Conservation (phyloP, 495 filamentous ascomycete species). For the Penicillium flavigenum region DNA sequence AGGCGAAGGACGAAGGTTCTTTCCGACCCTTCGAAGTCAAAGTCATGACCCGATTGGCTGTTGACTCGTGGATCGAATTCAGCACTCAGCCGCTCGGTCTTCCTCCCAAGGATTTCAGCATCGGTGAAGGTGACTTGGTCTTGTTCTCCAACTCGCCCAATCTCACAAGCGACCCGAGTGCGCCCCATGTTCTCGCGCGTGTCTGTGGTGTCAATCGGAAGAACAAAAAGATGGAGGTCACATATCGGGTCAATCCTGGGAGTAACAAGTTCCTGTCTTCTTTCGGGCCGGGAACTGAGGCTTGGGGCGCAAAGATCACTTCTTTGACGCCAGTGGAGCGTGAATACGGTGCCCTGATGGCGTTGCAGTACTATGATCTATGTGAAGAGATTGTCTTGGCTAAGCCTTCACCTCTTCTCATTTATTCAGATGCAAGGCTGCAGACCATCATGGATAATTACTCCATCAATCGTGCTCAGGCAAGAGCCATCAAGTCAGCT, state of each 20-base stretch:
- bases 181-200: constrained; percentile 80
- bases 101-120: constrained; percentile 65
- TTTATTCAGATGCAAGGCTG: constrained; percentile 70
- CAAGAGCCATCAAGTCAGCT: constrained; percentile 88
- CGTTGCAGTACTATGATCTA: constrained; percentile 90
- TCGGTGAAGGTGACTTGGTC: constrained; percentile 86
- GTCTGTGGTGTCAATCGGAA: constrained; percentile 77
- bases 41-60: constrained; percentile 77
- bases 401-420: constrained; percentile 81
- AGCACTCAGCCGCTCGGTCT: constrained; percentile 70
- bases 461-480: constrained; percentile 81
- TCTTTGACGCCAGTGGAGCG: constrained; percentile 91
- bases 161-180: constrained; percentile 59
- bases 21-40: constrained; percentile 81
- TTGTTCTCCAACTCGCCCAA: constrained; percentile 71
- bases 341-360: constrained; percentile 88
- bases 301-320: constrained; percentile 75
- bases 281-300: constrained; percentile 57
- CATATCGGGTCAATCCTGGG: constrained; percentile 74
- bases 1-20: constrained; percentile 79
- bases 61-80: constrained; percentile 91
- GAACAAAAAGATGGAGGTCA: constrained; percentile 72
- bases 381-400: constrained; percentile 87
- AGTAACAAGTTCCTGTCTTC: constrained; percentile 50
- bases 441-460: constrained; percentile 69